Percentiles rank a stretch among this genome's conserved stretches.
Conservation (phyloP, 2,329 filamentous ascomycete species). For the Monilinia aucupariae region DNA sequence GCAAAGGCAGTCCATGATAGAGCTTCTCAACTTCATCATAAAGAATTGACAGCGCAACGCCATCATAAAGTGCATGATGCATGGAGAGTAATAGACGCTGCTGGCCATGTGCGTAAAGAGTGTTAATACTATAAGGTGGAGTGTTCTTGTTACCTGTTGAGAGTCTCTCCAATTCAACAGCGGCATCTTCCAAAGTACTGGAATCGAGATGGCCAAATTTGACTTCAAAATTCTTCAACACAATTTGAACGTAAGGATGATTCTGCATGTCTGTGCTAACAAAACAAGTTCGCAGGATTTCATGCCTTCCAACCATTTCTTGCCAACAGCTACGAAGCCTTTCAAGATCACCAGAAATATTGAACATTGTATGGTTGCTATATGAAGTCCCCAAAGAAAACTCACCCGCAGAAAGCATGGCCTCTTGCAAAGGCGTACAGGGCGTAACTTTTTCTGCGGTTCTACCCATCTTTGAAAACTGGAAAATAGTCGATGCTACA, state of each 20-base stretch:
- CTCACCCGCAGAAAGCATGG: slow-evolving; percentile 64
- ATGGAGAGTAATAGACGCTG: slow-evolving; percentile 31
- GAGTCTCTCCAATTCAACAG: background rate
- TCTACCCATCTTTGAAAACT: slow-evolving; percentile 26
- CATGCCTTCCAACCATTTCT: slow-evolving; percentile 58
- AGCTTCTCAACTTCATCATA: slow-evolving; percentile 63
- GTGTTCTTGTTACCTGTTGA: slow-evolving; percentile 16
- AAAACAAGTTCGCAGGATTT: slow-evolving; percentile 75
- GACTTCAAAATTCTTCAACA: slow-evolving; percentile 46
- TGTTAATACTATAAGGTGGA: slow-evolving; percentile 30
- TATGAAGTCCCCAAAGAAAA: slow-evolving; percentile 51
- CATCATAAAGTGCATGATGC: slow-evolving; percentile 87
- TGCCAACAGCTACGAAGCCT: slow-evolving; percentile 57
- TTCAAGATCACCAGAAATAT: slow-evolving; percentile 46
- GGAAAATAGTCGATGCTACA: slow-evolving; percentile 18
- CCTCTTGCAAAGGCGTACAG: slow-evolving; percentile 82
- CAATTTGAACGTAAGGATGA: slow-evolving; percentile 66
- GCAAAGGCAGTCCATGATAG: slow-evolving; percentile 45
- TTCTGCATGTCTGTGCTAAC: slow-evolving; percentile 53
- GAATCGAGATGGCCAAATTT: slow-evolving; percentile 20
- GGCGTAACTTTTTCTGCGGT: slow-evolving; percentile 58
- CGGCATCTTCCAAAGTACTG: slow-evolving; percentile 1
- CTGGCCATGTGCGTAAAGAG: slow-evolving; percentile 13
- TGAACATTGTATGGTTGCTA: slow-evolving; percentile 65
- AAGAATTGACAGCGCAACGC: slow-evolving; percentile 65